Conservation (phyloP, 2,329 filamentous ascomycete genomes). For the Venturia aucupariae region DNA sequence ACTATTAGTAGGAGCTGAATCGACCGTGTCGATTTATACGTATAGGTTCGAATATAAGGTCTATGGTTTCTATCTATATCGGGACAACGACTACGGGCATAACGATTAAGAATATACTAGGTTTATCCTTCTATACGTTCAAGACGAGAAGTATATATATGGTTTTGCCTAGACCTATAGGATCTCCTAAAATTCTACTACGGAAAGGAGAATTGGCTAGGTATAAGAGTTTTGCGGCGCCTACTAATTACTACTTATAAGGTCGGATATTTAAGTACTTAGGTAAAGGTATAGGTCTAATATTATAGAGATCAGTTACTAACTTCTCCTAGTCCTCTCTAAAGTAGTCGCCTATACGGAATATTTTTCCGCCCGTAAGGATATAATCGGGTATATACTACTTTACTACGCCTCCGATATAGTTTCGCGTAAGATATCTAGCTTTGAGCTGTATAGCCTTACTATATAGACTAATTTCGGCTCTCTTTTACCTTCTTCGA, state of each 20-base stretch:
- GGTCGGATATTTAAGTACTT: neutral
- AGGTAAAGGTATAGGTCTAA: neutral
- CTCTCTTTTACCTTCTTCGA: too few species aligned
- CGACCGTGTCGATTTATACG: neutral
- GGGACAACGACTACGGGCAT: neutral
- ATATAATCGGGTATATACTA: neutral
- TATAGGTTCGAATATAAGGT: neutral
- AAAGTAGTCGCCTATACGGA: neutral
- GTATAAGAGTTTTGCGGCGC: neutral
- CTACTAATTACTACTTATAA: neutral
- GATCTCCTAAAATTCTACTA: neutral
- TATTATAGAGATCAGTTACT: neutral
- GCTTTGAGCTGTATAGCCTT: too few species aligned
- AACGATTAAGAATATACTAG: neutral
- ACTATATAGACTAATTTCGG: too few species aligned
- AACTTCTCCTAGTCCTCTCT: neutral
- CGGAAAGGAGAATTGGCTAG: neutral
- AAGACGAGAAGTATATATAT: neutral
- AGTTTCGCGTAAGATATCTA: too few species aligned
- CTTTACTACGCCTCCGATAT: neutral
- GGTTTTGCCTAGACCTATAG: neutral
- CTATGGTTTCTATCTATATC: neutral
- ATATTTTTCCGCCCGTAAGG: too few species aligned
- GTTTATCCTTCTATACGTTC: neutral
- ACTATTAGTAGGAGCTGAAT: neutral